These are phyloP conservation scores for Orychophragmus violaceus DNA, from an alignment of 345 rosid species.

Conservation along the genomic window DNA sequence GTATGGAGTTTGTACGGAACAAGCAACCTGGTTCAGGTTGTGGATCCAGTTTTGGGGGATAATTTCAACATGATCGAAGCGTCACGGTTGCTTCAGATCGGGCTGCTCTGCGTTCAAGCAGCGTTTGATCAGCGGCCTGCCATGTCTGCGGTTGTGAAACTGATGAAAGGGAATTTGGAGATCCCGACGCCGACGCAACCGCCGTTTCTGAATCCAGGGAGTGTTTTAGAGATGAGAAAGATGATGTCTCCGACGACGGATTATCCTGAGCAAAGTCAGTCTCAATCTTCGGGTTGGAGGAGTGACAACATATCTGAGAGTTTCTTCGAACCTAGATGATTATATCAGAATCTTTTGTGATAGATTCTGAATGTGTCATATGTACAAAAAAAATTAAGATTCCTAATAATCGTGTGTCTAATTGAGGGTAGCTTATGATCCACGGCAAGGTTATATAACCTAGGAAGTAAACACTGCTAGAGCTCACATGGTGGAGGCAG, in stretches of 20 bases:
- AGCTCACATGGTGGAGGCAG: neutral
- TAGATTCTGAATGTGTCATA: constrained; percentile 3
- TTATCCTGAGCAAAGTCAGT: constrained; percentile 30
- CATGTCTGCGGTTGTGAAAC: constrained; percentile 66
- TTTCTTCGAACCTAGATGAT: constrained; percentile 49
- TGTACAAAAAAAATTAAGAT: constrained; percentile 10
- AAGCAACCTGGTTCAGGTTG: constrained; percentile 44
- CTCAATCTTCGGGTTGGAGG: constrained; percentile 43
- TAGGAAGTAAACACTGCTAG: neutral
- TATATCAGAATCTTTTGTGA: neutral
- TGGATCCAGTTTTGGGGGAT: constrained; percentile 50
- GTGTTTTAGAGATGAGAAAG: constrained; percentile 26
- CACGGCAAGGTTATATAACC: neutral
- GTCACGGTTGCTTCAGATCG: constrained; percentile 50
- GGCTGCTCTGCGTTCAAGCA: constrained; percentile 81
- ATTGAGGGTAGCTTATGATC: neutral
- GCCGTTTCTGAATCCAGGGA: constrained; percentile 50
- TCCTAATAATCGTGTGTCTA: neutral
- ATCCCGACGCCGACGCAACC: constrained; percentile 69
- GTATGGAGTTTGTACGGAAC: constrained; percentile 55
- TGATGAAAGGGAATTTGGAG: constrained; percentile 45
- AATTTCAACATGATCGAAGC: constrained; percentile 46
- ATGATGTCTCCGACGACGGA: neutral
- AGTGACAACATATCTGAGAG: constrained; percentile 40
- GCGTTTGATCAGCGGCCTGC: constrained; percentile 73